Base-by-base conservation (phyloP, 352 stramenopile genomes). In the Globisporangium alternatum region DNA sequence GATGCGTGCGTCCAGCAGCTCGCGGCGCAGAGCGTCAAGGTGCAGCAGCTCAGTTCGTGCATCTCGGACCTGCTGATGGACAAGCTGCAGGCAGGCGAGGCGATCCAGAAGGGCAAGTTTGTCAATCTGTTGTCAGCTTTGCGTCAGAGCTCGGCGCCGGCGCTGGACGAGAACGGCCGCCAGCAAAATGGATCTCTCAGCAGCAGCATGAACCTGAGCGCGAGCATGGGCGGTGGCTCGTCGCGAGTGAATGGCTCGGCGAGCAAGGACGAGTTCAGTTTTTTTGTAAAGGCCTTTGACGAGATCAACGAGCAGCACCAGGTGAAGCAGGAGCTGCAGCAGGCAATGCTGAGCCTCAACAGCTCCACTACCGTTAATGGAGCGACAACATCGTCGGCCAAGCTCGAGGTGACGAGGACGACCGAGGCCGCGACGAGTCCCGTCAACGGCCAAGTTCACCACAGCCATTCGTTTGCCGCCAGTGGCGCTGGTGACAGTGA, bases 201-300 rank as follows among this genome's bases (percentile, higher is more conserved):
- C 39, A 69, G 59, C 45, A 80, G 74, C 30, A 80, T 80, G 67
- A 75, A 60, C 19, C 67, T 66, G n/a, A 74, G 69, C n/a, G 54
- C 68, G 13, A 54, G 59, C 15, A 72, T 57, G 9, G 31, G 52
- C 8, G 37, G 30, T 7, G 9, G 43, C 19, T 8, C 35, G 19
- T 8, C 35, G 19, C 30, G 51, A 25, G 25, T 48, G 43, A 57
- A 44, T 43, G 52, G 52, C 9, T 37, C 19, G 9, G 31, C 52
- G 52, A 44, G 31, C 55, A 88, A 87, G 44, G 83, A 91, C 44
- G 83, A 90, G 54, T 87, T 87, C 58, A 77, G 67, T 17, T 91
- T 89, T 55, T 75, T 91, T 25, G 62, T 90, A 9, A 83, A 86
- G 56, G 79, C 80, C 5, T 91, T 81, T 59, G 83, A 90, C 35